Conservation (phyloP, 1,139 yeast genomes). For the Blastobotrys ciferrii region DNA sequence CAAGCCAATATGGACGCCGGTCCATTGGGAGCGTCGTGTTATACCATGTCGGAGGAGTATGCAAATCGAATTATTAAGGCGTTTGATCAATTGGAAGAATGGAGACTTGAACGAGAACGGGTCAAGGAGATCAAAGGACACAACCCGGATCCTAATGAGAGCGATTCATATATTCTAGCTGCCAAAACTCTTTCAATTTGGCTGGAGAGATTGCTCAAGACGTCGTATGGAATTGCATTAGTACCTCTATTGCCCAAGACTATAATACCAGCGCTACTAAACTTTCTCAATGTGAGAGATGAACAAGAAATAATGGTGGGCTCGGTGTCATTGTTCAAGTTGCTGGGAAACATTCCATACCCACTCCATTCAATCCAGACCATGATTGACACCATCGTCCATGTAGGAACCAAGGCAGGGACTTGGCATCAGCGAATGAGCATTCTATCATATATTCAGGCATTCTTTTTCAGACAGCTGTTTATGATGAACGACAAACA, state of each 20-base stretch:
- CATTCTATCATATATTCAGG: slow-evolving; percentile 68
- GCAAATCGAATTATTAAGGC: slow-evolving; percentile 35
- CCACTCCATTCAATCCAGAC: slow-evolving; percentile 44
- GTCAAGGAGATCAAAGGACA: slow-evolving; percentile 24
- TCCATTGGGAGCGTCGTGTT: slow-evolving; percentile 37
- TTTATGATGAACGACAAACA: slow-evolving; percentile 53
- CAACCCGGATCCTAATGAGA: slow-evolving; percentile 31
- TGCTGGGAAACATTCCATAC: slow-evolving; percentile 59
- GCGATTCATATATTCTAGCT: slow-evolving; percentile 39
- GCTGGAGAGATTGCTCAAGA: slow-evolving; percentile 27
- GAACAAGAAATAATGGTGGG: slow-evolving; percentile 69
- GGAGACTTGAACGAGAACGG: slow-evolving; percentile 38
- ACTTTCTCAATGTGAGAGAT: slow-evolving; percentile 69
- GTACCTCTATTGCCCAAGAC: slow-evolving; percentile 39
- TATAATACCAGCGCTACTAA: slow-evolving; percentile 70
- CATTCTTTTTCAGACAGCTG: slow-evolving; percentile 70
- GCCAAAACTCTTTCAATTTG: slow-evolving; percentile 36
- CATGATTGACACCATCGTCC: slow-evolving; percentile 53
- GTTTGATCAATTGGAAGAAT: slow-evolving; percentile 47
- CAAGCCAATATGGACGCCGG: slow-evolving; percentile 40
- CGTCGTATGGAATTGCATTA: slow-evolving; percentile 28
- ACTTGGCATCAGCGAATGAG: slow-evolving; percentile 66
- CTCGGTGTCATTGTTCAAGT: slow-evolving; percentile 53
- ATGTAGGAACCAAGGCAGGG: slow-evolving; percentile 40
- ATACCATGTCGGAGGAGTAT: slow-evolving; percentile 30